phyloP scores from a whole-genome alignment of 2,329 filamentous ascomycete species.

The Ceratocystis cacaofunesta region DNA sequence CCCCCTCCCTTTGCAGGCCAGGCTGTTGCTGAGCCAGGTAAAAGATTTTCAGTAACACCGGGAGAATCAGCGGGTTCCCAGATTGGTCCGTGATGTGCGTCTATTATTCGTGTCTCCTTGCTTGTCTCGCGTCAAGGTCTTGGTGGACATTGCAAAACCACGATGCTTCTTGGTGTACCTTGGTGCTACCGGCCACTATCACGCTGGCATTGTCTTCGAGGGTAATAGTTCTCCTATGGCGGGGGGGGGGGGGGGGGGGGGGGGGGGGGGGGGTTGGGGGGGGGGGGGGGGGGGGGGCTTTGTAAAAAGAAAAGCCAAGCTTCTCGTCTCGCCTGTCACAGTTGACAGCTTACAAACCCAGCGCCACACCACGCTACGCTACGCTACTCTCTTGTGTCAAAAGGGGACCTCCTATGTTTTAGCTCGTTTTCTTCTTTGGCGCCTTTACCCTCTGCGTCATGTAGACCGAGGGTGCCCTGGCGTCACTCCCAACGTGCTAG shows the following conservation, averaged over 20 bases:
- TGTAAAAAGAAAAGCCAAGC: neutral
- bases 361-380: neutral
- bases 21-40: neutral
- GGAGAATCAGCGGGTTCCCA: neutral
- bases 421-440: too few relatives aligned
- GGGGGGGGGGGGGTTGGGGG: too few relatives aligned
- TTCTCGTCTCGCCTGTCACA: neutral
- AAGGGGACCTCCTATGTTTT: too few relatives aligned
- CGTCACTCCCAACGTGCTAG: too few relatives aligned
- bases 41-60: neutral
- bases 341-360: neutral
- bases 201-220: neutral
- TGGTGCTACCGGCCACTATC: neutral
- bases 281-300: neutral
- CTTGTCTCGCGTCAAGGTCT: neutral
- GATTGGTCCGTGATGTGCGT: neutral
- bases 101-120: neutral
- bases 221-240: neutral
- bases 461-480: too few relatives aligned
- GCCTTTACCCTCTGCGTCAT: too few relatives aligned
- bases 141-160: slow-evolving; percentile 2
- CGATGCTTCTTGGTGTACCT: neutral
- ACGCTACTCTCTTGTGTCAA: neutral
- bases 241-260: too few relatives aligned
- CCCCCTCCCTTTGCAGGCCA: neutral